Evolutionary conservation across 2,329 filamentous ascomycete species (phyloP).

Genomic region (Venturia carpophila): DNA sequence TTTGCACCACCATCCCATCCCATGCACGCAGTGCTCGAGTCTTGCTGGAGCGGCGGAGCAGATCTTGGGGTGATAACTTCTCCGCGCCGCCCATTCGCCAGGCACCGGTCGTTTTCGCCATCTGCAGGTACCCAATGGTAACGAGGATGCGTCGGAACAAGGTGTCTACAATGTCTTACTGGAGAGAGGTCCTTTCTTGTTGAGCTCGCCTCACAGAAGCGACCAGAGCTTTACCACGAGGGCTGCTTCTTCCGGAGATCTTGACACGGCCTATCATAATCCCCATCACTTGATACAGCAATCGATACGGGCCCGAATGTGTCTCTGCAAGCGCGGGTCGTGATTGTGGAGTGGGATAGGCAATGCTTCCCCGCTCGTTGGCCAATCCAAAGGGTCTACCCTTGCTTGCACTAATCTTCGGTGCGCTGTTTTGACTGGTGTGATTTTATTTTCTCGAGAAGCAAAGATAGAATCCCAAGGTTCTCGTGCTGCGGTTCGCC

Average conservation of each 20-base stretch:
- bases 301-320: constrained; percentile 5
- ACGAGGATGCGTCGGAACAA: not conserved
- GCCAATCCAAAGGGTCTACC: not conserved
- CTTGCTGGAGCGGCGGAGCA: constrained; percentile 4
- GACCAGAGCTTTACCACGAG: not conserved
- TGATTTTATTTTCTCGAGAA: constrained; percentile 6
- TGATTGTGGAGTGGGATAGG: constrained; percentile 6
- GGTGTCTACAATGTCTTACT: not conserved
- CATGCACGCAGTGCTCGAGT: not conserved
- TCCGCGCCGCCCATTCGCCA: constrained; percentile 12
- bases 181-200: not conserved
- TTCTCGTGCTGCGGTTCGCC: constrained; percentile 11
- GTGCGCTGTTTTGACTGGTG: constrained; percentile 1
- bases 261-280: constrained; percentile 2
- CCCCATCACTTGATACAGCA: constrained; percentile 3
- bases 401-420: not conserved
- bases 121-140: constrained; percentile 13
- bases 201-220: not conserved
- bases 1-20: not conserved
- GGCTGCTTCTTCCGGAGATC: not conserved
- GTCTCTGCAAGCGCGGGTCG: constrained; percentile 3
- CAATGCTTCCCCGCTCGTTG: constrained; percentile 6
- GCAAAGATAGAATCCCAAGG: constrained; percentile 10
- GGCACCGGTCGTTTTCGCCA: constrained; percentile 11
- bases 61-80: not conserved